These are phyloP conservation scores for Corrigiola litoralis DNA, from an alignment of 179 eudicot species.

Conservation along the genomic window DNA sequence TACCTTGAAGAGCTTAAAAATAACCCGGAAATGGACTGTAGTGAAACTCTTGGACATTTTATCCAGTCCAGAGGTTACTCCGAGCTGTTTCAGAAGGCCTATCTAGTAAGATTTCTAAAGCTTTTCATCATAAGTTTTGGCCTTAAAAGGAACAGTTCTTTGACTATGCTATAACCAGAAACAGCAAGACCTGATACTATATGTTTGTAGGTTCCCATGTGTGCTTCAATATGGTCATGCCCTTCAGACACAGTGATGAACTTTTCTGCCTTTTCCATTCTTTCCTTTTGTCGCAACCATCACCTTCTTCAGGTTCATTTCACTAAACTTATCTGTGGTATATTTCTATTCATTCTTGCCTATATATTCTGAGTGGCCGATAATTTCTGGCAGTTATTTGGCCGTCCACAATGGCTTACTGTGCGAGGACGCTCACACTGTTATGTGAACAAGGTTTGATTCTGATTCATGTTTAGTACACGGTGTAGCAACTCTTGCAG, in stretches of 20 bases:
- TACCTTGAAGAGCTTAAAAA: conserved; percentile 76
- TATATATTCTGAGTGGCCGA: not conserved
- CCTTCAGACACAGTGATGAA: conserved; percentile 72
- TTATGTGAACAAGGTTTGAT: conserved; percentile 62
- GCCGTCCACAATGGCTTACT: conserved; percentile 97
- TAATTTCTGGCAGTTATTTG: conserved; percentile 48
- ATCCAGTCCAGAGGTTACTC: conserved; percentile 72
- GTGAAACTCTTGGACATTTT: conserved; percentile 75
- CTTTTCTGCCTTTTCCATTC: conserved; percentile 72
- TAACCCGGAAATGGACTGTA: conserved; percentile 62
- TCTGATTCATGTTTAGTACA: not conserved
- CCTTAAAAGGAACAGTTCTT: not conserved
- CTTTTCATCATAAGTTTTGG: not conserved
- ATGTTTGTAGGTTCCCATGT: conserved; percentile 63
- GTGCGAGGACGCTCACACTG: conserved; percentile 80
- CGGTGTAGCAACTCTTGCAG: not conserved
- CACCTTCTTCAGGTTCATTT: conserved; percentile 76
- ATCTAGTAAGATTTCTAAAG: conserved; percentile 52
- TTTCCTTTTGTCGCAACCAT: conserved; percentile 92
- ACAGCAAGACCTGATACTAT: not conserved
- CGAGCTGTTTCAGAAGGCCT: conserved; percentile 78
- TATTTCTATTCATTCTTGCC: not conserved
- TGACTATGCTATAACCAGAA: not conserved
- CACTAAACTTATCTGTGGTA: not conserved
- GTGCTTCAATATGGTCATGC: conserved; percentile 95